Base-by-base conservation (phyloP, 306 rosid species). In the Lotus japonicus region DNA sequence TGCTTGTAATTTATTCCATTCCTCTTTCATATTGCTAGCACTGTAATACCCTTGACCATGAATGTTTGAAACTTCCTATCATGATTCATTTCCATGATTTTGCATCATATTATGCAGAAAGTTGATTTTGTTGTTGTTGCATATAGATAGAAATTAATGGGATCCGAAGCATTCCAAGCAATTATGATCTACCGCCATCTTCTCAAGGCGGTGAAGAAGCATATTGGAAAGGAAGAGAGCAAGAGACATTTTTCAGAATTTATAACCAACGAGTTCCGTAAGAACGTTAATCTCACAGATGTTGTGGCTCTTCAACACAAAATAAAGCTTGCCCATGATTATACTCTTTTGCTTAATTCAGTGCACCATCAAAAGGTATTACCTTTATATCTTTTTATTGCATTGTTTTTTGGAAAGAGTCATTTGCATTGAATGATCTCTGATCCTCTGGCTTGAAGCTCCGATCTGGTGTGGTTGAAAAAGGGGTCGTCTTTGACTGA, bases 311-410 rank as follows among this genome's bases (percentile, higher is more conserved):
- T 84, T 66, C 90, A 68, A 73, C 92, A 84, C 51, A 86, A 79
- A 79, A 72, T 94, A 18, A 88, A 88, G 80, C 92, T 94, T 55
- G 97, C 97, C 6, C 79, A 12, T 2, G 90, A 90, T 68, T 94
- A 90, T 73, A 80, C 96, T 55, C 64, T 45, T 71, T 73, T 88
- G 35, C 96, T 90, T 46, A 90, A 88, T 54, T 76, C 88, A 12
- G 95, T 94, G 48, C 97, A 94, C 71, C 88, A 86, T 81, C 96
- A 90, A 54, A 78, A 90, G 96, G 99, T 72, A 81, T 23, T 23
- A 3, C 3, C 1, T 3, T 23, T 71, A 52, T 52, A 63, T 23
- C 1, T 23, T 1, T 70, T 76, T 49, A 15, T 31, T 55, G 50
- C 33, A 38, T 55, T 68, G 70, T n/a, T n/a, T n/a, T n/a, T n/a